A percentile compares a stretch with the other conserved stretches of the same genome.
phyloP scores from a whole-genome alignment of 148 eudicot genomes.

The Camellia sinensis region DNA sequence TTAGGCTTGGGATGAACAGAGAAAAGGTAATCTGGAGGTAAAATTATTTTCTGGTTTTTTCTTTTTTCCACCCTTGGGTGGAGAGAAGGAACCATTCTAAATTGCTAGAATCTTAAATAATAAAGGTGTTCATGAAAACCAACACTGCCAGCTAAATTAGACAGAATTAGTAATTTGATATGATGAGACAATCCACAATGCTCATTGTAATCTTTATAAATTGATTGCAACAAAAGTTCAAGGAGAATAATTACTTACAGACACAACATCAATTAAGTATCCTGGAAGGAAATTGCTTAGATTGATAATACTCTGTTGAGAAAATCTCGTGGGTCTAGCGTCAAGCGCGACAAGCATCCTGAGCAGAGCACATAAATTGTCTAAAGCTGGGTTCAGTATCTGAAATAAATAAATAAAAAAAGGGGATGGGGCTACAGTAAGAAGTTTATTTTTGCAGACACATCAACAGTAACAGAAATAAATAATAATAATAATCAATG shows the following conservation, averaged over 20 bases:
- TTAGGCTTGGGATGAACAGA: neutral
- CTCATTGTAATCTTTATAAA: neutral
- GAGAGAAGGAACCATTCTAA: neutral
- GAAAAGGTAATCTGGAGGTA: too few species aligned
- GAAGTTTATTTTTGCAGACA: neutral
- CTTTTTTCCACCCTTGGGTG: neutral
- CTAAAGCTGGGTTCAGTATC: constrained; percentile 51
- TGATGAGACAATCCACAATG: neutral
- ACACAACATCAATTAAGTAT: constrained; percentile 62
- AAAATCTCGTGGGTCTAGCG: constrained; percentile 57
- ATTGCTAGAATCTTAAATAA: neutral
- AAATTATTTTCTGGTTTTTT: too few species aligned
- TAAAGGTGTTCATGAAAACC: neutral
- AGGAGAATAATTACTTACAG: constrained; percentile 48
- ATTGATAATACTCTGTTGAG: constrained; percentile 48
- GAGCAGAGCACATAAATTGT: constrained; percentile 72
- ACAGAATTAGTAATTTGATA: neutral
- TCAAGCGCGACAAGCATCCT: constrained; percentile 64
- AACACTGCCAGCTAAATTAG: neutral
- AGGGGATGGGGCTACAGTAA: neutral
- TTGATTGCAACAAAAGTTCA: neutral
- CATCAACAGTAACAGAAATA: neutral
- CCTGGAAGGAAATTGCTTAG: constrained; percentile 58
- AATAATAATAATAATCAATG: neutral
- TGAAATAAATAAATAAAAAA: constrained; percentile 17